These are phyloP conservation scores for Vigna trinervia DNA, from an alignment of 306 rosid genomes.

Conservation along the genomic window DNA sequence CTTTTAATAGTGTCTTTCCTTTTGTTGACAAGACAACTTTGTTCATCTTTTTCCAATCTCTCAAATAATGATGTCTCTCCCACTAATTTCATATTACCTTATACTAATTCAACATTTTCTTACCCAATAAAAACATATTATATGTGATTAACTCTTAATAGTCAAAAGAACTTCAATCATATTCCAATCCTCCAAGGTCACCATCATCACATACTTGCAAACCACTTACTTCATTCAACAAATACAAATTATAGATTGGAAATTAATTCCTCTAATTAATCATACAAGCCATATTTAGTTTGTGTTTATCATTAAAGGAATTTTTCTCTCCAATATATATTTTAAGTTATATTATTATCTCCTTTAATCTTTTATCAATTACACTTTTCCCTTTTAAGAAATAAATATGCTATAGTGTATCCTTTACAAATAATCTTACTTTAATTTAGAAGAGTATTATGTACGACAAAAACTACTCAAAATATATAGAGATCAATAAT, in stretches of 20 bases:
- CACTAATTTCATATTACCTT: neutral
- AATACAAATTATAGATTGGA: neutral
- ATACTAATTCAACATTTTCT: neutral
- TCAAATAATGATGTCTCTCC: neutral
- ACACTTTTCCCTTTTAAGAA: too few species aligned
- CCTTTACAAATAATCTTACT: too few species aligned
- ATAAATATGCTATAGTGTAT: too few species aligned
- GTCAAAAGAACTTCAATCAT: neutral
- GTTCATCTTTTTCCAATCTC: neutral
- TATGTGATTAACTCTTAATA: neutral
- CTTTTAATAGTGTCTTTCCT: neutral
- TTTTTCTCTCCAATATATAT: too few species aligned
- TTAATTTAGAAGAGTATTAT: too few species aligned
- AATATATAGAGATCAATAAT: too few species aligned
- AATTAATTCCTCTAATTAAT: neutral
- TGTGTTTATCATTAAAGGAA: too few species aligned
- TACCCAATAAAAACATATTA: neutral
- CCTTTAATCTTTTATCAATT: too few species aligned
- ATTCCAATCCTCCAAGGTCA: neutral
- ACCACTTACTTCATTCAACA: neutral
- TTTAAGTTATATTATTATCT: too few species aligned
- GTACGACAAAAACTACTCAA: too few species aligned
- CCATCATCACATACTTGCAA: neutral
- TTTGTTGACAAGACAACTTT: constrained; percentile 5
- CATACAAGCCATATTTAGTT: neutral